A percentile compares a stretch with the other conserved stretches of the same genome.
Conservation (phyloP, 2,329 filamentous ascomycete species). For the Diaporthe sp. region DNA sequence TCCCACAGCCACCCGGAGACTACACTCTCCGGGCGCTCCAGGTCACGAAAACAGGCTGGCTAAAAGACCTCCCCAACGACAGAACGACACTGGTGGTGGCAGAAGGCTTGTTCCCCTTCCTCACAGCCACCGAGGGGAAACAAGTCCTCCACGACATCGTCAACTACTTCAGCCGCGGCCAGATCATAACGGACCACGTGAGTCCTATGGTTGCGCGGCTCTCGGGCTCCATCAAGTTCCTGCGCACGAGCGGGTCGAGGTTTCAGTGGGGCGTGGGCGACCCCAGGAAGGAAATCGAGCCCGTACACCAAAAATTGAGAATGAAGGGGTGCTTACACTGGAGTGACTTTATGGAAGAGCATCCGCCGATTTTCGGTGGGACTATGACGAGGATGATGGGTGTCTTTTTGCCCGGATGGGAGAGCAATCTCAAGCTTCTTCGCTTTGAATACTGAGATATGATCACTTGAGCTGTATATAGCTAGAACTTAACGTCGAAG, state of each 20-base stretch:
- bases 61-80: slow-evolving; percentile 30
- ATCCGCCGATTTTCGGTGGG: slow-evolving; percentile 18
- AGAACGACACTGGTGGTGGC: slow-evolving; percentile 19
- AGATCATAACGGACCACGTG: slow-evolving; percentile 14
- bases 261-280: slow-evolving; percentile 26
- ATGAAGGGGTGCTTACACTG: slow-evolving; percentile 29
- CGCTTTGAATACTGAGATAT: slow-evolving; percentile 12
- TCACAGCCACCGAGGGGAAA: background rate
- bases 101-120: slow-evolving; percentile 13
- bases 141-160: slow-evolving; percentile 13
- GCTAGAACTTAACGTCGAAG: background rate
- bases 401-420: background rate
- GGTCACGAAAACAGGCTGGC: slow-evolving; percentile 29
- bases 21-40: slow-evolving; percentile 35
- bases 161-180: slow-evolving; percentile 7
- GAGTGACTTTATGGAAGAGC: slow-evolving; percentile 33
- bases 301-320: slow-evolving; percentile 14
- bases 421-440: slow-evolving; percentile 23
- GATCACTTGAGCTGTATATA: background rate
- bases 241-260: slow-evolving; percentile 23
- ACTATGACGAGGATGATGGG: slow-evolving; percentile 23
- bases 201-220: slow-evolving; percentile 8
- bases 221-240: slow-evolving; percentile 17
- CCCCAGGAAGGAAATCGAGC: slow-evolving; percentile 14
- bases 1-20: slow-evolving; percentile 22